Percentiles rank a stretch among this genome's conserved stretches.
Conservation (phyloP, 2,329 filamentous ascomycete species). For the Epichloe elymi region DNA sequence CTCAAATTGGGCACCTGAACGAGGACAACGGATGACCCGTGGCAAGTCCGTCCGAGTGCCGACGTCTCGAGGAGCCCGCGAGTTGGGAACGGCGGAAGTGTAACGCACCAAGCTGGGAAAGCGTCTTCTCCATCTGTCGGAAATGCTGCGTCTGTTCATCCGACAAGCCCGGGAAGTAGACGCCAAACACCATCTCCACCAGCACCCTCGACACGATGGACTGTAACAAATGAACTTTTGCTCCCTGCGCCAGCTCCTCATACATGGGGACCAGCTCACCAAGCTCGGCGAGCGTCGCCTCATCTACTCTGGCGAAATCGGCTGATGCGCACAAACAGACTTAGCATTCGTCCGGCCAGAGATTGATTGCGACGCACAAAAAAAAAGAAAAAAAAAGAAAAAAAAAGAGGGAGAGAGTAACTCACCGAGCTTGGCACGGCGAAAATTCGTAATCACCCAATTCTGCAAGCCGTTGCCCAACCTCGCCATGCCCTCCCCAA, state of each 20-base stretch:
- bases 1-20: too few relatives aligned
- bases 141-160: constrained; percentile 38
- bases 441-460: constrained; percentile 59
- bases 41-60: too few relatives aligned
- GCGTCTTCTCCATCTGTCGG: constrained; percentile 32
- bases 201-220: constrained; percentile 46
- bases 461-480: constrained; percentile 59
- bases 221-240: constrained; percentile 51
- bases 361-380: not conserved
- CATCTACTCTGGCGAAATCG: constrained; percentile 32
- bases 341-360: not conserved
- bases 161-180: constrained; percentile 51
- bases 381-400: too few relatives aligned
- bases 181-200: constrained; percentile 46
- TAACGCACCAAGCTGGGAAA: constrained; percentile 28
- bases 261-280: constrained; percentile 43
- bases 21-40: too few relatives aligned
- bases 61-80: too few relatives aligned
- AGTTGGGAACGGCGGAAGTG: not conserved
- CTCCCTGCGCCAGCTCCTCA: constrained; percentile 36
- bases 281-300: constrained; percentile 29
- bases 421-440: constrained; percentile 45
- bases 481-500: constrained; percentile 47
- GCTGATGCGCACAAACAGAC: not conserved
- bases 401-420: not conserved